Evolutionary conservation across 495 filamentous ascomycete species (phyloP).

Genomic region (Melanomma pulvis-pyrius): DNA sequence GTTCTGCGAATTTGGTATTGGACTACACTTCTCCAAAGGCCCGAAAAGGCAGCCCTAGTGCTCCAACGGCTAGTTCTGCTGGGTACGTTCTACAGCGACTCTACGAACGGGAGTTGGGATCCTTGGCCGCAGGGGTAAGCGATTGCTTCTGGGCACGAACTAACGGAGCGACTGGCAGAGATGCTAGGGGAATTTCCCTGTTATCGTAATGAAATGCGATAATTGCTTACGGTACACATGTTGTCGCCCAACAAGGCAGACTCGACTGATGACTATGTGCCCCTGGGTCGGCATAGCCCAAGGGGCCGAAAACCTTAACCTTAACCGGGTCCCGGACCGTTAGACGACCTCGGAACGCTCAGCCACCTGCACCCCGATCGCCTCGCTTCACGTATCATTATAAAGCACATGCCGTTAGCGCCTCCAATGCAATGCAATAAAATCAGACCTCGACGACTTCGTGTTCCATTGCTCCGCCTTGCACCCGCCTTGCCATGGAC

Average conservation of each 20-base stretch:
- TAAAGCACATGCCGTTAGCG: constrained; percentile 11
- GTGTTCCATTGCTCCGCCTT: not conserved
- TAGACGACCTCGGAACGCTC: constrained; percentile 2
- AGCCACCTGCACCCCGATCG: constrained; percentile 3
- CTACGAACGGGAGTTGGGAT: too few species aligned
- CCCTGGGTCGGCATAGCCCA: not conserved
- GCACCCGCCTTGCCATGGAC: constrained; percentile 18
- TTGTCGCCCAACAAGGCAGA: constrained; percentile 8
- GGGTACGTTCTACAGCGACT: too few species aligned
- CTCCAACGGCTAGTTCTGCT: too few species aligned
- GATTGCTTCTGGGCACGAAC: not conserved
- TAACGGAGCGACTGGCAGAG: not conserved
- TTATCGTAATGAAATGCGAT: not conserved
- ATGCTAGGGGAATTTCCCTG: not conserved
- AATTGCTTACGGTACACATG: not conserved
- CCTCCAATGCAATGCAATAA: not conserved
- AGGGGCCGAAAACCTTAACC: constrained; percentile 19
- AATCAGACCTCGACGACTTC: not conserved
- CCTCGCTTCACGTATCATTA: constrained; percentile 3
- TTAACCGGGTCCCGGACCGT: constrained; percentile 14
- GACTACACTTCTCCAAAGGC: too few species aligned
- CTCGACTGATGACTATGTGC: not conserved
- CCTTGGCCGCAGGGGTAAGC: not conserved
- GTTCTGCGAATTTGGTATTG: too few species aligned
- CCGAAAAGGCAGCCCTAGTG: too few species aligned